Base-by-base conservation (phyloP, 2,329 filamentous ascomycete species). In the Sporothrix sp. region DNA sequence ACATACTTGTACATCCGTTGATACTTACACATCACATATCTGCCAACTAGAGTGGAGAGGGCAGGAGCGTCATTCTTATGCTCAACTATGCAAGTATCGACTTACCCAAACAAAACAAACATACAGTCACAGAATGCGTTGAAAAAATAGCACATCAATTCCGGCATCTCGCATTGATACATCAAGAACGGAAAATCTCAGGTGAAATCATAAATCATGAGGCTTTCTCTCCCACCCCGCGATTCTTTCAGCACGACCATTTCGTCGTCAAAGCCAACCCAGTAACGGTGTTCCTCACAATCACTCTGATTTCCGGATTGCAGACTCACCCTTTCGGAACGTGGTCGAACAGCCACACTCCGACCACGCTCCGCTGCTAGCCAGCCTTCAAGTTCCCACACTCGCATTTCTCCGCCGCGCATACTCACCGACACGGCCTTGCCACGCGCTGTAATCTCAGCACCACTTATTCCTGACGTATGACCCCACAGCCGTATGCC, bases 401-500 rank as follows among this genome's bases (percentile, higher is more conserved):
- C 81, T 7, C 89, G 79, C 54, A 88, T 79, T 63, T 88, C 84
- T 52, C 84, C 82, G 25, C 88, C 89, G n/a, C 80, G 74, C 18
- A 76, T 75, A 66, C 86, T 93, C 46, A 95, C 84, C n/a, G 87
- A 94, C 4, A 96, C 86, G 0, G 89, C 90, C 65, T 90, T 94
- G 16, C 89, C 89, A 33, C 85, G 79, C 39, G 85, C 79, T 16
- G 86, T 90, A 50, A 95, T 87, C 60, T 94, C 84, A 7, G 87
- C 88, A 28, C 87, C 84, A 44, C 86, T 87, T 30, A 96, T 87
- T 3, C 86, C 87, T 2, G 89, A 94, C 0, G 90, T 95, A 62
- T 95, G 90, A 7, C 90, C 90, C 86, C 87, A 95, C 6, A 96
- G 76, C 25, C 87, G 77, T 56, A 82, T 83, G 1, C 85, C 87